Percentiles rank a stretch among this genome's conserved stretches.
phyloP scores from a whole-genome alignment of 768 basidiomycete genomes.

The Collybiopsis luxurians region DNA sequence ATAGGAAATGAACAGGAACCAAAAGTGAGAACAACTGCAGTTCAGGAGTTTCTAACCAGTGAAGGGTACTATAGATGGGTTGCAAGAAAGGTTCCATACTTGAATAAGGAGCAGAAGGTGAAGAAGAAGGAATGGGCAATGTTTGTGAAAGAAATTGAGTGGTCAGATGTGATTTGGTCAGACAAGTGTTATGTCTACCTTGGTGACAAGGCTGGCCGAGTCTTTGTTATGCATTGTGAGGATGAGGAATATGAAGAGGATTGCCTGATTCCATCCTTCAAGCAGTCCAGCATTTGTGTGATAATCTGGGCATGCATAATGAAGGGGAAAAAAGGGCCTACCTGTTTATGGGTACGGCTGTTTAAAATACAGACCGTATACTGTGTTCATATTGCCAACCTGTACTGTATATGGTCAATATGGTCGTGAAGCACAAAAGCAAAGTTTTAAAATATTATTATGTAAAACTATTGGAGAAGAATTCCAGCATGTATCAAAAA shows the following conservation, averaged over 20 bases:
- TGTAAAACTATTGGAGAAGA: too few relatives aligned
- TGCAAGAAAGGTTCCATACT: conserved; percentile 13
- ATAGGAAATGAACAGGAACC: conserved; percentile 13
- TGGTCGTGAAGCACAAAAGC: too few relatives aligned
- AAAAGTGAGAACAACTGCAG: conserved; percentile 9
- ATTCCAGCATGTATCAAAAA: too few relatives aligned
- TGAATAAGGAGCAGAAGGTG: conserved; percentile 8
- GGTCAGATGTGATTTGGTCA: conserved; percentile 12
- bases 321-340: conserved; percentile 11
- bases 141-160: not conserved
- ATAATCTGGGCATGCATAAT: conserved; percentile 14
- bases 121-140: conserved; percentile 11
- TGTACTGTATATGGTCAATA: too few relatives aligned
- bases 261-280: conserved; percentile 9
- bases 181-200: conserved; percentile 15
- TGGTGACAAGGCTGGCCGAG: conserved; percentile 8
- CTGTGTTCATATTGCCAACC: too few relatives aligned
- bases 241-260: conserved; percentile 13
- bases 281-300: conserved; percentile 4
- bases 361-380: too few relatives aligned
- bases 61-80: conserved; percentile 15
- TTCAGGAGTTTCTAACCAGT: conserved; percentile 5
- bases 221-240: conserved; percentile 11
- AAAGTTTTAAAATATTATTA: too few relatives aligned
- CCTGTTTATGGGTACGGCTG: conserved; percentile 10